Base-by-base conservation (phyloP, 108 stramenopile genomes). In the Chaetoceros tenuissimus region DNA sequence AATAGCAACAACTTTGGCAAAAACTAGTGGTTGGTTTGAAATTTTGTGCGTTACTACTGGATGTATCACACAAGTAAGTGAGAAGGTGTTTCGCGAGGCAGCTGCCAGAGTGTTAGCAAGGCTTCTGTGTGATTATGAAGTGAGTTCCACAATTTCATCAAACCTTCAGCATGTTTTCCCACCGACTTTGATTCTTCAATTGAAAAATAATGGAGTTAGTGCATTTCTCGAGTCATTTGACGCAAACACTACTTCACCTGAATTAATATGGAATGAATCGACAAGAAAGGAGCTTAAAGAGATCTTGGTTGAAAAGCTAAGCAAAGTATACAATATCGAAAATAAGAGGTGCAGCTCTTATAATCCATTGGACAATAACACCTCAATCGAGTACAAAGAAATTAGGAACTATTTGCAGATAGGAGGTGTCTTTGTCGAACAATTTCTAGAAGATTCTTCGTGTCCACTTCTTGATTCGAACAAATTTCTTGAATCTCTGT, bases 401-500 rank as follows among this genome's bases (percentile, higher is more conserved):
- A n/a, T n/a, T n/a, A n/a, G n/a, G n/a, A n/a, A n/a, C n/a, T n/a
- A n/a, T n/a, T n/a, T 87, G 0, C 78, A 69, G 51, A 66, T 92
- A 34, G 89, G 89, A 16, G 82, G 82, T 19, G 81, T 86, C 1
- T 92, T 83, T 63, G 76, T 92, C 17, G 30, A 78, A 3, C 66
- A 81, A 46, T 92, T 85, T 63, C 55, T 92, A 60, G 84, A 92
- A 68, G 78, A 92, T 53, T 85, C 89, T 10, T 84, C 85, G 17
- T 92, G 67, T 77, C 79, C 77, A 25, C 60, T 92, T 31, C 74
- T 79, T 3, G 78, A 92, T 56, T 81, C 89, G 3, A 79, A 64
- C 10, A 43, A 67, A 17, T 92, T 91, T 55, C 59, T 87, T 21
- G 85, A 87, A 55, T 43, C 55, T 40, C 46, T 77, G 5, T 59